Percentiles rank a stretch among this genome's conserved stretches.
phyloP scores from a whole-genome alignment of 2,329 filamentous ascomycete species.

The Beauveria medogensis region DNA sequence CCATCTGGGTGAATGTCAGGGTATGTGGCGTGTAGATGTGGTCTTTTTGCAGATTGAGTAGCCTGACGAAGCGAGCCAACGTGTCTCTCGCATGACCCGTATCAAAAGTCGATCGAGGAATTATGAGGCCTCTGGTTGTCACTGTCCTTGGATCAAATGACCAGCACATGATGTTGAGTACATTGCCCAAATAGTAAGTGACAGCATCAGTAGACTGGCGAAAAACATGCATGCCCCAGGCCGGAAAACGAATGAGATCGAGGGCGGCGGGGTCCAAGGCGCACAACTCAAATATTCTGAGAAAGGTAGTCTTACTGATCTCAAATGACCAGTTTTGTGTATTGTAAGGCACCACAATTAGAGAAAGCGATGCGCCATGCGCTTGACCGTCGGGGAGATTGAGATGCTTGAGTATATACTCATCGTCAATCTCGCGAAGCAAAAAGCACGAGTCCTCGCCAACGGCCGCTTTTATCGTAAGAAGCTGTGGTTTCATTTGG shows the following conservation, averaged over 20 bases:
- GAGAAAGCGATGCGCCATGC: neutral
- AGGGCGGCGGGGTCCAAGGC: neutral
- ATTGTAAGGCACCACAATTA: neutral
- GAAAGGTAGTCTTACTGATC: neutral
- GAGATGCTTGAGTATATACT: neutral
- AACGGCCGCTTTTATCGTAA: neutral
- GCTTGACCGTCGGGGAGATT: neutral
- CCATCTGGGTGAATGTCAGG: neutral
- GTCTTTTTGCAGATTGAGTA: neutral
- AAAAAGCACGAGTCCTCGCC: neutral
- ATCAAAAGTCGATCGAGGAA: neutral
- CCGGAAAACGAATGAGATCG: neutral
- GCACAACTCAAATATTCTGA: neutral
- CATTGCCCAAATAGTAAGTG: neutral
- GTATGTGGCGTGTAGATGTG: neutral
- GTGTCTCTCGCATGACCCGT: neutral
- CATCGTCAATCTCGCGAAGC: neutral
- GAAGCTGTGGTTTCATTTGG: neutral
- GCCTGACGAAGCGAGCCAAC: neutral
- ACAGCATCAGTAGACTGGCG: neutral
- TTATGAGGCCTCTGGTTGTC: neutral
- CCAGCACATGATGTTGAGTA: neutral
- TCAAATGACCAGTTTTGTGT: neutral
- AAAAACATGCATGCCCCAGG: neutral
- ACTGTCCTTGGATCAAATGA: neutral